Conservation (phyloP, 2,329 filamentous ascomycete genomes). For the Pyricularia grisea region DNA sequence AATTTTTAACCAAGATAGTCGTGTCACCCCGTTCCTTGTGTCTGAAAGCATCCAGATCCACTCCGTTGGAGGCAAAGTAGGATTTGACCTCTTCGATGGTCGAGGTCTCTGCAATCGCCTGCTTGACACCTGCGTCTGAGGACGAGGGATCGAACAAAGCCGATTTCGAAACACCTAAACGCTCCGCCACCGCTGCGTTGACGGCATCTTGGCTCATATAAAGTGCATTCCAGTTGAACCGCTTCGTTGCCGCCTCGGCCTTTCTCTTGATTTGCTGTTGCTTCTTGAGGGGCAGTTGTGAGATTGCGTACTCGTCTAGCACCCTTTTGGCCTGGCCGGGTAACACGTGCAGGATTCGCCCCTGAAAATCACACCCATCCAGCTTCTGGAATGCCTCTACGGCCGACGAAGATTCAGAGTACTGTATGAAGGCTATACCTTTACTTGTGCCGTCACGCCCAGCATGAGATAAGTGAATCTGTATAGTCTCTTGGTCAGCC, state of each 20-base stretch:
- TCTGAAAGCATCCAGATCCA: constrained; percentile 89
- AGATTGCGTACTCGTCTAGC: constrained; percentile 76
- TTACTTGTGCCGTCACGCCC: constrained; percentile 68
- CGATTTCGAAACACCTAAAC: constrained; percentile 82
- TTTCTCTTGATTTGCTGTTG: constrained; percentile 85
- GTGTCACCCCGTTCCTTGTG: constrained; percentile 74
- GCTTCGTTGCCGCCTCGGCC: constrained; percentile 64
- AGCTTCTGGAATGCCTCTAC: constrained; percentile 68
- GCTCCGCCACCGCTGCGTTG: constrained; percentile 77
- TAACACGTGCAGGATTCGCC: constrained; percentile 82
- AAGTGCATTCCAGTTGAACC: constrained; percentile 99
- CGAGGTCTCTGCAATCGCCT: constrained; percentile 84
- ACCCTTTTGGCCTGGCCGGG: constrained; percentile 77
- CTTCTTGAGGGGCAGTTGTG: constrained; percentile 88
- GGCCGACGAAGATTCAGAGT: constrained; percentile 60
- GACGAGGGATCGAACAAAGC: constrained; percentile 93
- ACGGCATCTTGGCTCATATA: constrained; percentile 97
- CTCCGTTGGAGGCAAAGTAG: constrained; percentile 80
- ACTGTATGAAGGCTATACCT: constrained; percentile 85
- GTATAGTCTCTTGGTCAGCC: constrained; percentile 12
- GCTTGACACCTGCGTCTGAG: constrained; percentile 87
- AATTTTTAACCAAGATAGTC: constrained; percentile 89
- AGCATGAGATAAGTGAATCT: constrained; percentile 78
- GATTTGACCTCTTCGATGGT: constrained; percentile 93
- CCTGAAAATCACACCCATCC: constrained; percentile 85